Base-by-base conservation (phyloP, 768 basidiomycete species). In the Lactifluus piperatus region DNA sequence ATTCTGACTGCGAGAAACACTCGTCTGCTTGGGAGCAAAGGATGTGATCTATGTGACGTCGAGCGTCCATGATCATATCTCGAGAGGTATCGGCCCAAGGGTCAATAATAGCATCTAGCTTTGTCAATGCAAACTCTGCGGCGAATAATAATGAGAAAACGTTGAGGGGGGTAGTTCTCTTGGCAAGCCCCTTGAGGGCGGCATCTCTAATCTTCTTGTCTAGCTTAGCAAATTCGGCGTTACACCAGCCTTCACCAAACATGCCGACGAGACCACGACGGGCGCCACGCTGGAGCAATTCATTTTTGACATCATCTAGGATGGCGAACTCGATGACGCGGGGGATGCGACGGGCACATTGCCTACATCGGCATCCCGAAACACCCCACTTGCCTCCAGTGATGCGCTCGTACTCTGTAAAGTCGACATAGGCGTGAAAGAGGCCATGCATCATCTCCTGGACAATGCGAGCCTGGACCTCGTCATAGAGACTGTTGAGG, bases 391-490 rank as follows among this genome's bases (percentile, higher is more conserved):
- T 81, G 36, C 88, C 83, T 0, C 76, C 79, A 0, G 87, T 90
- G 64, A 88, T 76, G 13, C 76, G 74, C 64, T 92, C 89, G 68
- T 91, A 91, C 61, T 85, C 83, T n/a, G 79, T 71, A 67, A 92
- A 91, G 27, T 86, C 81, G 47, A 90, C 77, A 67, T 86, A 88
- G 1, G 89, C 86, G 66, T 90, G 90, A 72, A 87, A 91, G 43
- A 94, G 82, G 2, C 93, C 92, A 66, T 94, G 93, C 65, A 86
- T 79, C 81, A 94, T 91, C 70, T 97, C 93, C 64, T 88, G 81
- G 20, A 86, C 81, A 66, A 97, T 82, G 58, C 89, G 81, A 0
- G 88, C 85, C 65, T 91, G 88, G 44, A 88, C 79, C 68, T 98
- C 95, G 57, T 81, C 77, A 60, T 83, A 80, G 4, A 99, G 81